A percentile compares a stretch with the other conserved stretches of the same genome.
phyloP scores from a whole-genome alignment of 2,329 filamentous ascomycete species.

The Chaetomium sp. region DNA sequence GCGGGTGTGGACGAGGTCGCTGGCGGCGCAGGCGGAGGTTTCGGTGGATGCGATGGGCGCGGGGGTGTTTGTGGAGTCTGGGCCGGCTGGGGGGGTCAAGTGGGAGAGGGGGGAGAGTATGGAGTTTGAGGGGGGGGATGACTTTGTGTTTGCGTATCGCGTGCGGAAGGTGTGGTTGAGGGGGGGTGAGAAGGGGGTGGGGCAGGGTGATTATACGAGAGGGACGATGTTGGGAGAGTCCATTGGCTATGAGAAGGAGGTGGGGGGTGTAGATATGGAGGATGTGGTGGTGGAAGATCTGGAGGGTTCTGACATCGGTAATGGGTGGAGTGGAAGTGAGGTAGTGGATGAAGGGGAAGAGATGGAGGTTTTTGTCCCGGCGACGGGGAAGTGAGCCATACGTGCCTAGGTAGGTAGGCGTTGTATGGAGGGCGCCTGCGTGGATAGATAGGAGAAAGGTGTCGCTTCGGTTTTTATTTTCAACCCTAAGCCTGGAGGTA shows the following conservation, averaged over 20 bases:
- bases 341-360: background rate
- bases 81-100: background rate
- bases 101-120: background rate
- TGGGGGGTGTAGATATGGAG: background rate
- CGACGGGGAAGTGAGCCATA: no score
- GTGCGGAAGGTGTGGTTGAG: conserved; percentile 3
- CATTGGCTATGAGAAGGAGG: background rate
- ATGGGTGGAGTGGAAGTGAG: background rate
- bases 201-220: background rate
- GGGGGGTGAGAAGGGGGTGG: background rate
- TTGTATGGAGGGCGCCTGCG: no score
- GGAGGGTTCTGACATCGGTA: background rate
- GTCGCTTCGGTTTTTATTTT: no score
- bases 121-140: conserved; percentile 7
- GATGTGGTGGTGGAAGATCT: background rate
- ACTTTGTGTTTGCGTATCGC: conserved; percentile 10
- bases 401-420: no score
- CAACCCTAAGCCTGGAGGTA: no score
- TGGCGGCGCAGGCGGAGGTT: background rate
- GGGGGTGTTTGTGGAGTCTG: background rate
- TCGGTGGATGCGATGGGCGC: conserved; percentile 9
- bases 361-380: background rate
- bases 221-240: background rate
- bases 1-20: background rate
- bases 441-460: no score